Percentiles rank a stretch among this genome's conserved stretches.
phyloP scores from a whole-genome alignment of 202 grass and related monocot species.

The Eragrostis tef region DNA sequence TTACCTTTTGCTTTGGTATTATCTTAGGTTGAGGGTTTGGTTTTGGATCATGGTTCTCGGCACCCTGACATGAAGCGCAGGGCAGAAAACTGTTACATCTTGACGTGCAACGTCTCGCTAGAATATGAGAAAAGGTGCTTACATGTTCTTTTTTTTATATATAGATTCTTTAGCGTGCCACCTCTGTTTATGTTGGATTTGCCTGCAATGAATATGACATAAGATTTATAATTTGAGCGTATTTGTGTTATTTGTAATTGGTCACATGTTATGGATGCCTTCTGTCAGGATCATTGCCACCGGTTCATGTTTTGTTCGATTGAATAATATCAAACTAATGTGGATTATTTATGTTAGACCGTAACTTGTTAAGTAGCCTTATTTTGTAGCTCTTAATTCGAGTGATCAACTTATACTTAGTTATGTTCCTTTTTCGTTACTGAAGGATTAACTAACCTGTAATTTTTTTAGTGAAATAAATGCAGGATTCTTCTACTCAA shows the following conservation, averaged over 20 bases:
- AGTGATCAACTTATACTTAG: background rate
- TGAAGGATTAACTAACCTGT: slow-evolving; percentile 33
- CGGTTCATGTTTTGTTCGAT: slow-evolving; percentile 7
- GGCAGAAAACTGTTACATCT: slow-evolving; percentile 96
- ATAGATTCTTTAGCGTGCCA: background rate
- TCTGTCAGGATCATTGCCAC: background rate
- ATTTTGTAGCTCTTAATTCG: background rate
- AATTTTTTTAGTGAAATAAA: slow-evolving; percentile 83
- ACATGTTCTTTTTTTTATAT: background rate
- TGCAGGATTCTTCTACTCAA: slow-evolving; percentile 98
- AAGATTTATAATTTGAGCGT: background rate
- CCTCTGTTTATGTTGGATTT: background rate
- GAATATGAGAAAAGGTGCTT: slow-evolving; percentile 97
- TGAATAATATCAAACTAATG: background rate
- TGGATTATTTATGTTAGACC: background rate
- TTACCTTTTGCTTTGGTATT: slow-evolving; percentile 5
- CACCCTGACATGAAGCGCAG: slow-evolving; percentile 99
- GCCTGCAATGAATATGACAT: background rate
- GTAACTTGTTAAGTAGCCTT: background rate
- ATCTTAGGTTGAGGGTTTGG: slow-evolving; percentile 85
- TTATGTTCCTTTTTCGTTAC: background rate
- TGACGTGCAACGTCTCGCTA: slow-evolving; percentile 94
- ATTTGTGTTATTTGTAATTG: background rate
- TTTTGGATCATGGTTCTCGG: slow-evolving; percentile 96
- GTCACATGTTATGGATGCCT: background rate